These are phyloP conservation scores for Reticulascus tulasneorum DNA, from an alignment of 2,329 filamentous ascomycete species.

Conservation along the genomic window DNA sequence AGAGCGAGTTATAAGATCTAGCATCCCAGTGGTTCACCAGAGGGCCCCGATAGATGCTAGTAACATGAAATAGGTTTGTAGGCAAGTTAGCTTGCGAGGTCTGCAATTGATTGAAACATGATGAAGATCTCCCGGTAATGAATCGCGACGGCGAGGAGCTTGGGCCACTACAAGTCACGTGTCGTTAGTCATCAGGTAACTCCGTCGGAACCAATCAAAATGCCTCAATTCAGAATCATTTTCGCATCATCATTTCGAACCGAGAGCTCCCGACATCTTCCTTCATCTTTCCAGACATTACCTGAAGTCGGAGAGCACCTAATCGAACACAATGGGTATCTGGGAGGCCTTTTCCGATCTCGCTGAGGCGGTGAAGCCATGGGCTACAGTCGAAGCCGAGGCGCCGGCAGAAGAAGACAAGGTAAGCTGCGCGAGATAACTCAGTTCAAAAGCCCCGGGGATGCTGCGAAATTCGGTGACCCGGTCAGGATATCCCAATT, in stretches of 20 bases:
- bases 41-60: too few species aligned
- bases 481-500: not conserved
- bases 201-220: constrained; percentile 39
- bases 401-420: constrained; percentile 64
- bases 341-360: constrained; percentile 63
- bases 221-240: constrained; percentile 46
- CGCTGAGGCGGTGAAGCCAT: constrained; percentile 61
- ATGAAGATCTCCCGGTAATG: too few species aligned
- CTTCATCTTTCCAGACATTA: constrained; percentile 13
- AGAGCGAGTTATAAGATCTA: too few species aligned
- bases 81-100: too few species aligned
- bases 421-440: constrained; percentile 32
- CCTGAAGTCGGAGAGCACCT: constrained; percentile 27
- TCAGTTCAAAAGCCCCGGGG: not conserved
- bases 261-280: constrained; percentile 38
- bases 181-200: constrained; percentile 7
- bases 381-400: constrained; percentile 62
- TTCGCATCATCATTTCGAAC: constrained; percentile 34
- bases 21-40: too few species aligned
- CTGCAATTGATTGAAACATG: too few species aligned
- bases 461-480: not conserved
- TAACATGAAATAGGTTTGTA: too few species aligned
- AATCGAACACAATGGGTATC: constrained; percentile 57
- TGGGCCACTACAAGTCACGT: too few species aligned
- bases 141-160: too few species aligned